Evolutionary conservation across 257 asterid species (phyloP).

Genomic region (Haberlea rhodopensis): DNA sequence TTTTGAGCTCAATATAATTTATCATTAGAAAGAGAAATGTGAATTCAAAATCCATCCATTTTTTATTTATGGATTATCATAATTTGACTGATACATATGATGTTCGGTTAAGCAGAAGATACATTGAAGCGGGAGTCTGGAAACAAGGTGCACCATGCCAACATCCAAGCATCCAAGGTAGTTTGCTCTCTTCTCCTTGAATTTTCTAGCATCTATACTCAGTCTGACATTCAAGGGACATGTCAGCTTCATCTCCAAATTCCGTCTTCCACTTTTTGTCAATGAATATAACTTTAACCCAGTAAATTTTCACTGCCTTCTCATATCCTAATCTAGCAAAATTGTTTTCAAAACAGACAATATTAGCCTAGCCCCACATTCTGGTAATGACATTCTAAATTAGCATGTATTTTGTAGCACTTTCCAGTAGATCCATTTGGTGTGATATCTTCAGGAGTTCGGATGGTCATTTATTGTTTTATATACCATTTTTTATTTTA

Average conservation of each 20-base stretch:
- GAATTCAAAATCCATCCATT: background rate
- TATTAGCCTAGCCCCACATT: background rate
- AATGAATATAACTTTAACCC: background rate
- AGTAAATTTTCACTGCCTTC: background rate
- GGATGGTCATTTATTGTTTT: background rate
- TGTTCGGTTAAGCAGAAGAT: conserved; percentile 59
- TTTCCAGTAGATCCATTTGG: background rate
- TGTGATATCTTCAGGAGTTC: background rate
- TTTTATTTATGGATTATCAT: background rate
- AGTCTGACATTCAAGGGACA: background rate
- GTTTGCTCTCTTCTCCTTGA: background rate
- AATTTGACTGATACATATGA: conserved; percentile 16
- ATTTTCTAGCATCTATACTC: background rate
- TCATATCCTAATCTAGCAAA: background rate
- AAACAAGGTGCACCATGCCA: conserved; percentile 80
- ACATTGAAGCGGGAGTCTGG: conserved; percentile 86
- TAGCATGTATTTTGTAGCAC: background rate
- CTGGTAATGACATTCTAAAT: background rate
- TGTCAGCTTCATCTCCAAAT: background rate
- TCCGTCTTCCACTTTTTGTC: conserved; percentile 1
- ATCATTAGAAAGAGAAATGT: background rate
- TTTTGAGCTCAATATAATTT: too few relatives aligned
- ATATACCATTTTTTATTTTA: too few relatives aligned
- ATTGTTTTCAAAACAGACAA: background rate
- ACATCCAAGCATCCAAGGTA: conserved; percentile 97